These are phyloP conservation scores for Nothopassalora personata DNA, from an alignment of 2,329 filamentous ascomycete species.

Conservation along the genomic window DNA sequence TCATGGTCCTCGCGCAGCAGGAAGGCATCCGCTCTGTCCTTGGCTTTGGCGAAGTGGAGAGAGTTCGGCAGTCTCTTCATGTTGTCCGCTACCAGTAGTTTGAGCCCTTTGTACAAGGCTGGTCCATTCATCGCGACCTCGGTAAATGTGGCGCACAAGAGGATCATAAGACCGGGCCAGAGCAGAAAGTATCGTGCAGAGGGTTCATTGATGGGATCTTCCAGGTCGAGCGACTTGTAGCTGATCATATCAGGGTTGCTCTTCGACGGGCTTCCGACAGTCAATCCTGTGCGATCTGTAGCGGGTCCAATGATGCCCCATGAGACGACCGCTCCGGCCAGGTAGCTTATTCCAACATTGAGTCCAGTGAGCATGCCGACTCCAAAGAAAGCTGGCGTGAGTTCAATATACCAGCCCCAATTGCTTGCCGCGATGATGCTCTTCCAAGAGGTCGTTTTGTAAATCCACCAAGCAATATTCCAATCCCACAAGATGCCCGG, in stretches of 20 bases:
- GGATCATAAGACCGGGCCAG: constrained; percentile 44
- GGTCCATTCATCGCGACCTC: constrained; percentile 15
- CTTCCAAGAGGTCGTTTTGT: constrained; percentile 30
- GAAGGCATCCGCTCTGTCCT: constrained; percentile 6
- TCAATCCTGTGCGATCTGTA: constrained; percentile 47
- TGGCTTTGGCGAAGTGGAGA: not conserved
- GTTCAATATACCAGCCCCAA: constrained; percentile 58
- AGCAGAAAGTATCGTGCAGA: constrained; percentile 46
- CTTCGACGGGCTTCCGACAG: constrained; percentile 36
- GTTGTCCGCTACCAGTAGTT: constrained; percentile 5
- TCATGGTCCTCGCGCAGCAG: constrained; percentile 19
- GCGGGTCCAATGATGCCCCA: constrained; percentile 54
- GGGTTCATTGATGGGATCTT: constrained; percentile 31
- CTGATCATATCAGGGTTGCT: constrained; percentile 32
- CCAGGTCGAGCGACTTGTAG: constrained; percentile 33
- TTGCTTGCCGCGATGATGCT: constrained; percentile 50
- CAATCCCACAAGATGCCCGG: constrained; percentile 53
- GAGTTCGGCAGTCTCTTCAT: constrained; percentile 2
- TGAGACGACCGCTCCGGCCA: constrained; percentile 49
- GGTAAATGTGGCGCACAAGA: constrained; percentile 37
- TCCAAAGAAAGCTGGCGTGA: constrained; percentile 57
- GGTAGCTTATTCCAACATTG: constrained; percentile 55
- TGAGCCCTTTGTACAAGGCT: constrained; percentile 9
- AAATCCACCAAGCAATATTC: constrained; percentile 29
- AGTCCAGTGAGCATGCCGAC: constrained; percentile 54